A percentile compares a stretch with the other conserved stretches of the same genome.
phyloP scores from a whole-genome alignment of 192 early-diverging fungal genomes.

The Phycomyces nitens region DNA sequence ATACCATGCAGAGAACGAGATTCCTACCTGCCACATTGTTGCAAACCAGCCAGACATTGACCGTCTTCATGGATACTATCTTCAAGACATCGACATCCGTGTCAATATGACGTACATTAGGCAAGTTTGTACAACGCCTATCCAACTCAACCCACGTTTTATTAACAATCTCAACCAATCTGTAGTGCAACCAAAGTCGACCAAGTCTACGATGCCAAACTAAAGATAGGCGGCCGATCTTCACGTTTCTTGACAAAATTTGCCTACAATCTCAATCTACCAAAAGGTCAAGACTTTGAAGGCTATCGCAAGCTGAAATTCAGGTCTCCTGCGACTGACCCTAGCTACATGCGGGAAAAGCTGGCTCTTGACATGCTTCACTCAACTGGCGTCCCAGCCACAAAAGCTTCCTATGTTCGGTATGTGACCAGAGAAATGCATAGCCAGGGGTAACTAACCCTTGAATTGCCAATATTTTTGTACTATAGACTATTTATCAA shows the following conservation, averaged over 20 bases:
- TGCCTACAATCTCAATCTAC: slow-evolving; percentile 26
- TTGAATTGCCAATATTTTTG: neutral
- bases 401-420: slow-evolving; percentile 22
- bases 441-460: neutral
- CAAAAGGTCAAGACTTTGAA: slow-evolving; percentile 5
- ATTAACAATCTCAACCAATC: too few relatives aligned
- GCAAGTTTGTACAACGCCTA: neutral
- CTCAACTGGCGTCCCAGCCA: slow-evolving; percentile 14
- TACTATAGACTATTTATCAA: slow-evolving; percentile 21
- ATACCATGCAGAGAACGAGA: neutral
- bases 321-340: slow-evolving; percentile 19
- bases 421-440: too few relatives aligned
- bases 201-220: neutral
- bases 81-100: neutral
- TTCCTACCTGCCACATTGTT: slow-evolving; percentile 6
- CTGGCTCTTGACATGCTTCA: slow-evolving; percentile 14
- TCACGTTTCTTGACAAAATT: slow-evolving; percentile 22
- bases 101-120: slow-evolving; percentile 12
- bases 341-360: slow-evolving; percentile 31
- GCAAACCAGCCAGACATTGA: slow-evolving; percentile 5
- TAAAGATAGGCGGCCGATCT: slow-evolving; percentile 24
- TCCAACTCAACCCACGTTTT: neutral
- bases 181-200: slow-evolving; percentile 7
- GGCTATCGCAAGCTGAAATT: slow-evolving; percentile 27
- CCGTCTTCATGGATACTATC: neutral